Percentiles rank a stretch among this genome's conserved stretches.
phyloP scores from a whole-genome alignment of 2,329 filamentous ascomycete genomes.

The Penicillium sp. region DNA sequence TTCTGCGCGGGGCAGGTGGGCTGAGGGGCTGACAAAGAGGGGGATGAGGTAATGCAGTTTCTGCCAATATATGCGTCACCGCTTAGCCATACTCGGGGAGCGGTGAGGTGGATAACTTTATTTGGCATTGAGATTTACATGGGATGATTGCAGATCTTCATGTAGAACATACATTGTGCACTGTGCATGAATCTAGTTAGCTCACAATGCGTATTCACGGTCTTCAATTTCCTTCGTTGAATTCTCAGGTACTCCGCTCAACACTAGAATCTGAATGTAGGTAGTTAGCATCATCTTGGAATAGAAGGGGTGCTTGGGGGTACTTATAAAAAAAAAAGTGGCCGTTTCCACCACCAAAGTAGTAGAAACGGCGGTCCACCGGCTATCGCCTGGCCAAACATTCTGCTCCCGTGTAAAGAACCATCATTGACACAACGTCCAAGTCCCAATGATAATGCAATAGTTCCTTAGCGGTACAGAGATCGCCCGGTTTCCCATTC shows the following conservation, averaged over 20 bases:
- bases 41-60: conserved; percentile 4
- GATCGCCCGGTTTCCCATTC: conserved; percentile 16
- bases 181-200: not conserved
- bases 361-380: conserved; percentile 32
- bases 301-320: conserved; percentile 5
- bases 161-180: not conserved
- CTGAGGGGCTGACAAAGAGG: conserved; percentile 20
- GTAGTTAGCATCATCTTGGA: conserved; percentile 33
- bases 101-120: not conserved
- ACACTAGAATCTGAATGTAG: conserved; percentile 17
- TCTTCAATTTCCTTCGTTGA: not conserved
- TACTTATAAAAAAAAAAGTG: conserved; percentile 44
- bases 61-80: not conserved
- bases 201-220: not conserved
- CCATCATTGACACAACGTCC: conserved; percentile 9
- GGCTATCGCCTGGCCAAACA: conserved; percentile 11
- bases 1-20: conserved; percentile 24
- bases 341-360: conserved; percentile 26
- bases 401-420: conserved; percentile 17
- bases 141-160: not conserved
- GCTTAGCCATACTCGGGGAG: not conserved
- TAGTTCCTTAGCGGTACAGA: conserved; percentile 11
- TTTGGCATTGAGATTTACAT: too few relatives aligned
- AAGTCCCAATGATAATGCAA: conserved; percentile 12
- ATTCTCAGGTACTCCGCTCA: not conserved